Base-by-base conservation (phyloP, 768 basidiomycete species). In the Auricularia cornea region DNA sequence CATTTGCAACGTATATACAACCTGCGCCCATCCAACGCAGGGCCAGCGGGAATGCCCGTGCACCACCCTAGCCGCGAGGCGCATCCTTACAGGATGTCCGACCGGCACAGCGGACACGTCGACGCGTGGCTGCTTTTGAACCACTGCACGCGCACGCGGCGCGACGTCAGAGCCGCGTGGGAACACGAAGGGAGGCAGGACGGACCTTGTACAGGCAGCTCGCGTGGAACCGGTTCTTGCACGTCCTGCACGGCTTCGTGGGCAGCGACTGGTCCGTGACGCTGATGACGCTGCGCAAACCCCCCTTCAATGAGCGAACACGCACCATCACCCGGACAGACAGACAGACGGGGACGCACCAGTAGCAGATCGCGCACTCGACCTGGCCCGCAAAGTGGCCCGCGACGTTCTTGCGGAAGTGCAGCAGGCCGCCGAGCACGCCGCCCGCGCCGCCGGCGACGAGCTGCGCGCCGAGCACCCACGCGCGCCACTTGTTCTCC, bases 301-400 rank as follows among this genome's bases (percentile, higher is more conserved):
- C 61, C 38, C 8, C n/a, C n/a, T n/a, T n/a, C n/a, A n/a, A n/a
- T n/a, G n/a, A 26, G 3, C 31, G 23, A 51, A 62, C 16, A 44
- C 1, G n/a, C 30, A 16, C 33, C 28, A 38, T 29, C 23, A 23
- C n/a, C 16, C 31, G 26, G 44, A 23, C 59, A 59, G 32, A 4
- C 18, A 11, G 20, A 23, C 33, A 35, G 16, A 30, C 28, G 40
- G 23, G 63, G 6, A 70, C 89, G 71, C 69, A 94, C 89, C 91
- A 92, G 73, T 95, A 96, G 70, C 94, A 96, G 64, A 99, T 98
- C 1, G 96, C 92, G 73, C 97, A 99, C 68, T 96, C 94, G 2
- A 91, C 90, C 72, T 94, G 89, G 5, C 96, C 96, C 66, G 96
- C 92, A 70, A 98, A 99, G 72, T 98, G 93, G 23, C 91, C 80